Evolutionary conservation across 2,329 filamentous ascomycete species (phyloP), one percentile per base, ranked within the genome.

Genomic region (Ophiostoma perfectum): DNA sequence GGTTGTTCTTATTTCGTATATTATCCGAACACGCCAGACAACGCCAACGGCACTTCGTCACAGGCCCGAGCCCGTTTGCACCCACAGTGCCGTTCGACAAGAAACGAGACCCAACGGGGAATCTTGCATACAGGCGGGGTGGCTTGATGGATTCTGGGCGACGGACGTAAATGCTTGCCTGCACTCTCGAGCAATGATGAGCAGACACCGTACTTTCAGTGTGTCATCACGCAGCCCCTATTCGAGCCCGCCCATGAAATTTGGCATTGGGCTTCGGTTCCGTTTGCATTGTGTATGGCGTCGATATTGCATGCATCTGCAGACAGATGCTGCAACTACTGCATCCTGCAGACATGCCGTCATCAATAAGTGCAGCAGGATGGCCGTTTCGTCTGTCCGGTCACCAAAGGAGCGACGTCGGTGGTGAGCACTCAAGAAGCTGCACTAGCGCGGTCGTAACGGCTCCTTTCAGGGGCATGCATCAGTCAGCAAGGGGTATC

Each of bases 401-500:
- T 49, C 18, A 47, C 47, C 18, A 52, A 11, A 55, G 49, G 49
- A 9, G n/a, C 7, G 49, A 27, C 49, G 49, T 45, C 42, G 14
- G 42, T 52, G 47, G 6, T 55, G 49, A 55, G 49, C 49, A 36
- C 8, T 7, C 47, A 52, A 27, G 18, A 9, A 60, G 27, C 55
- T 60, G 38, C 11, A 38, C 55, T 60, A 60, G 55, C 55, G 55
- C 12, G 55, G 18, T 38, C 55, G 55, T 60, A 18, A 60, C 27
- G 4, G 27, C 55, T 55, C 27, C 27, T 12, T 39, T 60, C 55
- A 60, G 55, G 55, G 55, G 55, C 38, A 60, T 14, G 27, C 27
- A 38, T 39, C 27, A 55, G 49, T 55, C 49, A 55, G 49, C 49
- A 55, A 55, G 49, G 55, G 27, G 27, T 60, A 60, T 58, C 52